Percentiles rank a stretch among this genome's conserved stretches.
Evolutionary conservation across 306 rosid genomes (phyloP).

Genomic region (Sesbania bispinosa): DNA sequence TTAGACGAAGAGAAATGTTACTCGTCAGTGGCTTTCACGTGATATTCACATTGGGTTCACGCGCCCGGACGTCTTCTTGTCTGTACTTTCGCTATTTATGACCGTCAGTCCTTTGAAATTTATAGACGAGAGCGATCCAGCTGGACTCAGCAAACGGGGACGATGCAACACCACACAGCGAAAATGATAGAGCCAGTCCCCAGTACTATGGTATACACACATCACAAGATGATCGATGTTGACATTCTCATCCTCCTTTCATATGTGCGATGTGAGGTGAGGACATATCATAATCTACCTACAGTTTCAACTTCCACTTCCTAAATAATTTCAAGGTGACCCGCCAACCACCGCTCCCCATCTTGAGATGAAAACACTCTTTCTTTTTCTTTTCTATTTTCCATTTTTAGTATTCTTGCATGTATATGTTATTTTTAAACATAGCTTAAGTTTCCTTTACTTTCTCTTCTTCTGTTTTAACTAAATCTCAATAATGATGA

Average conservation of each 20-base stretch:
- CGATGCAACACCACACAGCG: not conserved
- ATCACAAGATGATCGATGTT: not conserved
- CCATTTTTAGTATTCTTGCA: not conserved
- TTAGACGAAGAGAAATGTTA: not conserved
- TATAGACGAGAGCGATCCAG: not conserved
- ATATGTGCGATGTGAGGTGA: not conserved
- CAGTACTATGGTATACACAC: not conserved
- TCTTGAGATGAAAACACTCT: not conserved
- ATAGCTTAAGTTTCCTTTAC: not conserved
- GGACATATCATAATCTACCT: not conserved
- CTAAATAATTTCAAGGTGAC: not conserved
- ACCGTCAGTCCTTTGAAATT: slow-evolving; percentile 11
- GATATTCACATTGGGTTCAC: slow-evolving; percentile 30
- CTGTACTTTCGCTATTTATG: slow-evolving; percentile 6
- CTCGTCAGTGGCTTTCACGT: slow-evolving; percentile 25
- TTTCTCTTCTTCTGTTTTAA: no score
- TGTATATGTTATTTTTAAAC: no score
- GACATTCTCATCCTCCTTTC: not conserved
- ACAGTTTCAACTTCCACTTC: not conserved
- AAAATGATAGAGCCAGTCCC: not conserved
- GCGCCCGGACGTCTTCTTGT: slow-evolving; percentile 30
- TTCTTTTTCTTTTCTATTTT: not conserved
- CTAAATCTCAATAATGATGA: no score
- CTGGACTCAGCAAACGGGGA: not conserved
- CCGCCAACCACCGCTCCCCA: not conserved